Percentiles rank a stretch among this genome's conserved stretches.
These are phyloP conservation scores for Eucalyptus polybractea DNA, from an alignment of 345 rosid species.

Conservation along the genomic window DNA sequence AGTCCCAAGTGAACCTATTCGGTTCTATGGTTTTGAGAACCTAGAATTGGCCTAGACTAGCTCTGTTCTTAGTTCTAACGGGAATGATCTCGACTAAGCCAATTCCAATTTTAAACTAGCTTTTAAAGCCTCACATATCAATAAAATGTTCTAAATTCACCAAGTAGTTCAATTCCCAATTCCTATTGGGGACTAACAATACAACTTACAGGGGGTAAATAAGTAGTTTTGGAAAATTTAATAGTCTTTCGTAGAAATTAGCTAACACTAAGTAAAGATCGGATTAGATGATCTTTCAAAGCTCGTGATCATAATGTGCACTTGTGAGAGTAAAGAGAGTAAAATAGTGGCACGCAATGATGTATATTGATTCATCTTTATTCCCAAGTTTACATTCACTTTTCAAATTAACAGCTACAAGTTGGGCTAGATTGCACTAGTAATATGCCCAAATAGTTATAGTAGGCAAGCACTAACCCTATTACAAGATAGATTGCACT, in stretches of 20 bases:
- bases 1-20: not conserved
- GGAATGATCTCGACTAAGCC: not conserved
- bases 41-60: not conserved
- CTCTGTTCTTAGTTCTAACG: not conserved
- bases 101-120: not conserved
- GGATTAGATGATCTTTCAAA: no score
- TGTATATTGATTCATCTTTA: no score
- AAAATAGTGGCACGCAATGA: no score
- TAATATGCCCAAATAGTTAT: no score
- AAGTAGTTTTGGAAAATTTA: no score
- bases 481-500: no score
- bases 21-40: not conserved
- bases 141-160: not conserved
- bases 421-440: no score
- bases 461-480: accelerated
- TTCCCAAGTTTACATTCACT: no score
- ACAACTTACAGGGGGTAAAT: accelerated
- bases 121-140: not conserved
- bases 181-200: not conserved
- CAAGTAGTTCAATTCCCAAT: not conserved
- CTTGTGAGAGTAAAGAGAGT: no score
- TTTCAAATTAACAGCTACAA: no score
- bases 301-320: no score
- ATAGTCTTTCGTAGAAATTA: accelerated
- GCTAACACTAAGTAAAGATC: no score